Evolutionary conservation across 2,329 filamentous ascomycete species (phyloP), one percentile per base, ranked within the genome.

Genomic region (Tolypocladium ovalisporum): DNA sequence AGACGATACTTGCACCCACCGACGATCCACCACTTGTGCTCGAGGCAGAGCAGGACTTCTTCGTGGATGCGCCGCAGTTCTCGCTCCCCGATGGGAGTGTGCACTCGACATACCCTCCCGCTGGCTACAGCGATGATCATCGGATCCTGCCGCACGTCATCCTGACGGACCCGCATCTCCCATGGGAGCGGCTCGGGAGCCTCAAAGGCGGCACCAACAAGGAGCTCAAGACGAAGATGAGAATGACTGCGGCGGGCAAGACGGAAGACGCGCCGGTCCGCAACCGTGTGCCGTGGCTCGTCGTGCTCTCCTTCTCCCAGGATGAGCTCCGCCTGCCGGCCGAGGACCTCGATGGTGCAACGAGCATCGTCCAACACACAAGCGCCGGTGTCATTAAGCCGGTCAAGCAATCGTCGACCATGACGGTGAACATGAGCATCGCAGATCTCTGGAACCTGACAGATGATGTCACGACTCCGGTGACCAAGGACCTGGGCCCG

Each of bases 101-200:
- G 3, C 59, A 77, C 62, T 72, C 68, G 0, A 55, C 64, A 0
- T 78, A 76, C 59, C 76, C 77, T 0, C 71, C 74, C 0, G 53
- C 63, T 1, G 76, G 74, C 0, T 66, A 75, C 54, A 44, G 59
- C 0, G 76, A 71, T n/a, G 58, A 66, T 1, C 57, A 56, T 5
- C 39, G 63, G 0, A 68, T 72, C 1, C 60, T 79, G 3, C 77
- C 76, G 1, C 76, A 79, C 60, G 61, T 79, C 0, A 73, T 79
- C 5, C 65, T 79, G 24, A 73, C 61, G 1, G 74, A 78, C 58
- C 71, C 75, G 0, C 67, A 71, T 56, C 59, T 77, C 1, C 76
- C 76, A 0, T 79, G 77, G 77, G 72, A 75, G 60, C 59, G 73
- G 1, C 19, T 61, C 0, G 68, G 59, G 1, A 70, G 63, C 22